Conservation (phyloP, 371 early-diverging fungal genomes). For the Coemansia sp. region DNA sequence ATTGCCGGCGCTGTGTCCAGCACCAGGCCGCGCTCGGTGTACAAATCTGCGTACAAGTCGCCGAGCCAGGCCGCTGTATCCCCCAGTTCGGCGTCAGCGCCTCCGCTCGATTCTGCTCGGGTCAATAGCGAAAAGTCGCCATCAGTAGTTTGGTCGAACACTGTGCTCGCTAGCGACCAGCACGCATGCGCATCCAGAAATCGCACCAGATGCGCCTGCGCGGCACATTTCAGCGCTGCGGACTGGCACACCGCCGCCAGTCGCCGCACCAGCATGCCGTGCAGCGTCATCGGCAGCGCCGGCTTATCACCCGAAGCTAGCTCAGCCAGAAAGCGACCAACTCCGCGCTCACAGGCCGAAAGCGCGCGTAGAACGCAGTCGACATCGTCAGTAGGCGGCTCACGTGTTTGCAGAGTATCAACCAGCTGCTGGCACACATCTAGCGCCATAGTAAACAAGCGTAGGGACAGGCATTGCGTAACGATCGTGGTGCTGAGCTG, state of each 20-base stretch:
- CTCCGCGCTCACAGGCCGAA: constrained; percentile 25
- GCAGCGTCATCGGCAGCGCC: constrained; percentile 8
- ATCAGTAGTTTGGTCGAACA: constrained; percentile 37
- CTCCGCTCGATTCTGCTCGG: background rate
- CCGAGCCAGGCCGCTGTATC: constrained; percentile 30
- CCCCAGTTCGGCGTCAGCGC: background rate
- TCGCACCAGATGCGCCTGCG: constrained; percentile 8
- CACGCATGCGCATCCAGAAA: constrained; percentile 35
- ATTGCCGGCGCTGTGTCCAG: constrained; percentile 54
- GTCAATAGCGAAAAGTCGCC: constrained; percentile 40
- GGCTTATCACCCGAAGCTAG: constrained; percentile 1
- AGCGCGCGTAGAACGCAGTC: constrained; percentile 13
- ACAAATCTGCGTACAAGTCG: constrained; percentile 52
- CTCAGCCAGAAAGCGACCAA: constrained; percentile 12
- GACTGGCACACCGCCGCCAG: constrained; percentile 18
- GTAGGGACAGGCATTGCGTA: constrained; percentile 11
- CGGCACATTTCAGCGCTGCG: constrained; percentile 25
- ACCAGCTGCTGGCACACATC: constrained; percentile 36
- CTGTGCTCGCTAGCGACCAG: constrained; percentile 34
- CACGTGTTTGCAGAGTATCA: background rate
- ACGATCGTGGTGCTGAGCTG: constrained; percentile 21
- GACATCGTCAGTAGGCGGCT: background rate
- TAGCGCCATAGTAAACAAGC: constrained; percentile 19
- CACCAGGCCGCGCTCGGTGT: constrained; percentile 56
- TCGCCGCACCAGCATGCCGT: constrained; percentile 22